Evolutionary conservation across 1,284 basidiomycete genomes (phyloP), one percentile per base, ranked within the genome.

Genomic region (Sanguinoderma infundibulare): DNA sequence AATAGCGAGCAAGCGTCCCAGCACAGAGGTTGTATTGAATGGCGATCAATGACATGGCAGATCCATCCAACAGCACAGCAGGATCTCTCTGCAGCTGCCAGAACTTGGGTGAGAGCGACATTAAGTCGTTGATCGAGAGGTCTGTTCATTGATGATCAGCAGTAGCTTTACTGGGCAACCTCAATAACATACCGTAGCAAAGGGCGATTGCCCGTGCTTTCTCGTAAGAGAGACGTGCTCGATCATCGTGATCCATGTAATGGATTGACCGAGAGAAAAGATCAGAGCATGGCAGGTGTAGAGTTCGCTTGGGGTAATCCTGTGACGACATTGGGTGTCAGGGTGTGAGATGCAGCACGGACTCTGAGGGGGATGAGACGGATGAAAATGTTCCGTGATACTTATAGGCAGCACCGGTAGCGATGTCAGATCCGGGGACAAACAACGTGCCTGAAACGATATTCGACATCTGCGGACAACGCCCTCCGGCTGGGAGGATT

Each of bases 1-100:
- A 55, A 57, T 74, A 77, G 2, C 66, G 70, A 3, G 75, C 75
- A 14, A 83, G 58, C 0, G 81, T 82, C 2, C 82, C 82, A 17
- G 72, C 72, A 12, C 70, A 72, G 10, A 81, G 72, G 58, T 83
- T 83, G 62, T 76, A 77, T 40, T 83, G 82, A 10, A 83, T 77
- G 2, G 78, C 78, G 15, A 78, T 62, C 6, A 79, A 58, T 3
- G 75, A 77, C 5, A 68, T 65, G 0, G 78, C 75, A 5, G 75
- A 77, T 5, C 74, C 77, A 63, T 83, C 81, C 35, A 79, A 51
- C 3, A 65, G 55, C 9, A 70, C 62, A 35, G 79, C 73, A 1
- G 75, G 77, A 62, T 81, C 78, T 17, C 66, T 68, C 56, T 81
- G 79, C n/a, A 80, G 57, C 8, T 72, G 60, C 79, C 79, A 82